Percentiles rank a stretch among this genome's conserved stretches.
phyloP scores from a whole-genome alignment of 805 yeast species.

The Wickerhamomyces chambardii region DNA sequence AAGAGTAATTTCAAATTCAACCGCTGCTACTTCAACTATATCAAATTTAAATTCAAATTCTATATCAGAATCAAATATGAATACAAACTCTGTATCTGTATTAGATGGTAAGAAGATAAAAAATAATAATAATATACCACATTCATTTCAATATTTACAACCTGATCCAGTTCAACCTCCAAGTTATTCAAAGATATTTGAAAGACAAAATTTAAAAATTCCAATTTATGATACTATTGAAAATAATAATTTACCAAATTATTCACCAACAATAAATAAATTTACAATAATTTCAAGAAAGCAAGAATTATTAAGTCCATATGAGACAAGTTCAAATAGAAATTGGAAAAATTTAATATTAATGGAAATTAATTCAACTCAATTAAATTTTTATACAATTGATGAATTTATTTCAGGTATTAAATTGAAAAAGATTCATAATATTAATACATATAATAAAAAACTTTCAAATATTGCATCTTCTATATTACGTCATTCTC shows the following conservation, averaged over 20 bases:
- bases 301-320: constrained; percentile 71
- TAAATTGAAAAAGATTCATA: neutral
- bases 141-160: constrained; percentile 22
- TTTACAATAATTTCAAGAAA: constrained; percentile 54
- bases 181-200: constrained; percentile 15
- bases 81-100: no score
- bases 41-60: no score
- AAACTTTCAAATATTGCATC: no score
- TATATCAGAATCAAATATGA: no score
- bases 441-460: neutral
- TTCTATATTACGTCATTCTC: no score
- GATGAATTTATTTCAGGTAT: constrained; percentile 15
- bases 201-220: constrained; percentile 16
- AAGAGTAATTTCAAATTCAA: no score
- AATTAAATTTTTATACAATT: constrained; percentile 56
- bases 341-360: constrained; percentile 57
- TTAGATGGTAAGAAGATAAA: no score
- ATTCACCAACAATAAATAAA: constrained; percentile 57
- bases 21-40: no score
- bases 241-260: constrained; percentile 41
- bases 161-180: constrained; percentile 28
- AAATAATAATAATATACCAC: neutral
- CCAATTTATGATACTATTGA: constrained; percentile 25
- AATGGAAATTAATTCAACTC: constrained; percentile 80
- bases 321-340: constrained; percentile 55